Conservation (phyloP, 306 rosid genomes). For the Prunus salicina region DNA sequence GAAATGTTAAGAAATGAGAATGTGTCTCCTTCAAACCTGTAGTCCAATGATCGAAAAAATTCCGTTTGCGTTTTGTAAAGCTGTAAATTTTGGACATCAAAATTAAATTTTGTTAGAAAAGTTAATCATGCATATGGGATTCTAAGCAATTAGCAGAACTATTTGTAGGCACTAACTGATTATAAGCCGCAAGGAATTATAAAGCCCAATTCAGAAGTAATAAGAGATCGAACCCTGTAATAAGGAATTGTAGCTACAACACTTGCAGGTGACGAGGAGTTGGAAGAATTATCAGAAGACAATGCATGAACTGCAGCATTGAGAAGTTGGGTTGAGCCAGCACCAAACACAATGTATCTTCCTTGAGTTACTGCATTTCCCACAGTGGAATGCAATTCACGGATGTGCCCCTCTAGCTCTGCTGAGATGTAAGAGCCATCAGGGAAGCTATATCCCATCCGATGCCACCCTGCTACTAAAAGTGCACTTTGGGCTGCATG, state of each 20-base stretch:
- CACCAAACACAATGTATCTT: slow-evolving; percentile 38
- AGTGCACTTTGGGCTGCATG: slow-evolving; percentile 36
- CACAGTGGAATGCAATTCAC: slow-evolving; percentile 21
- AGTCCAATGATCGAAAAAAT: slow-evolving; percentile 26
- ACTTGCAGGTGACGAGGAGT: slow-evolving; percentile 17
- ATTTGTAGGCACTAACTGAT: too few relatives aligned
- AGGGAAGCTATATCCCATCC: slow-evolving; percentile 37
- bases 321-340: slow-evolving; percentile 47
- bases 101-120: background rate
- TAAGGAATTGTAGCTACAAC: slow-evolving; percentile 34
- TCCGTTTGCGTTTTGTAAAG: slow-evolving; percentile 35
- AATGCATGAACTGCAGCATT: slow-evolving; percentile 48
- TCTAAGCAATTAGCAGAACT: too few relatives aligned
- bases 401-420: slow-evolving; percentile 23
- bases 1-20: slow-evolving; percentile 30
- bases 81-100: slow-evolving; percentile 13
- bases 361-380: slow-evolving; percentile 47
- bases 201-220: background rate
- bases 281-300: slow-evolving; percentile 8
- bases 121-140: too few relatives aligned
- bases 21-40: slow-evolving; percentile 40
- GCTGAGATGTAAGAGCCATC: slow-evolving; percentile 29
- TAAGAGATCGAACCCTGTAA: slow-evolving; percentile 26
- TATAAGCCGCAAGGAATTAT: too few relatives aligned
- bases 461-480: slow-evolving; percentile 49